A percentile compares a stretch with the other conserved stretches of the same genome.
Evolutionary conservation across 2,329 filamentous ascomycete genomes (phyloP).

Genomic region (Neurospora crassa): DNA sequence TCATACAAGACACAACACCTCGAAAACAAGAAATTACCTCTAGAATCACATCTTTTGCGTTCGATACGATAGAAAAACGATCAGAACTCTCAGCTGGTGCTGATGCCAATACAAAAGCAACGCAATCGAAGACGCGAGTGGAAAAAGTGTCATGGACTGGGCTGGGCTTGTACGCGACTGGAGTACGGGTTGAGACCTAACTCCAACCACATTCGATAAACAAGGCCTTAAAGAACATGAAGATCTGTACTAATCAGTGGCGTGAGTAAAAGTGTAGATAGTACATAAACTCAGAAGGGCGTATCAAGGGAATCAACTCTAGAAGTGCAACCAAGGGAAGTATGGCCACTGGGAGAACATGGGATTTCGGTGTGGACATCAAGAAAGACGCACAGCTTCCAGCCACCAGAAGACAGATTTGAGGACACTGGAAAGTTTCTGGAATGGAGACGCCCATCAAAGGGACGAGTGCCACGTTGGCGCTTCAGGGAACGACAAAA

Average conservation of each 20-base stretch:
- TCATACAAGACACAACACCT: not conserved
- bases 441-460: not conserved
- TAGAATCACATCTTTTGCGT: not conserved
- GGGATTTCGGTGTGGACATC: not conserved
- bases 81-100: not conserved
- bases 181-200: not conserved
- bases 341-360: not conserved
- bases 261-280: not conserved
- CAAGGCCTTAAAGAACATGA: not conserved
- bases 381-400: not conserved
- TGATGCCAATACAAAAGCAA: not conserved
- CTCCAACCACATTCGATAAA: not conserved
- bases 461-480: not conserved
- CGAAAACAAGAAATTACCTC: not conserved
- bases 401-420: not conserved
- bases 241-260: not conserved
- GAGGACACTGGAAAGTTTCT: not conserved
- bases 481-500: not conserved
- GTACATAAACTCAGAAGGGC: not conserved
- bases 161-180: not conserved
- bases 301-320: not conserved
- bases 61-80: not conserved
- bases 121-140: not conserved
- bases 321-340: not conserved
- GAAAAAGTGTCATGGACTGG: not conserved